Conservation (phyloP, 2,329 filamentous ascomycete genomes). For the Delphinella strobiligena region DNA sequence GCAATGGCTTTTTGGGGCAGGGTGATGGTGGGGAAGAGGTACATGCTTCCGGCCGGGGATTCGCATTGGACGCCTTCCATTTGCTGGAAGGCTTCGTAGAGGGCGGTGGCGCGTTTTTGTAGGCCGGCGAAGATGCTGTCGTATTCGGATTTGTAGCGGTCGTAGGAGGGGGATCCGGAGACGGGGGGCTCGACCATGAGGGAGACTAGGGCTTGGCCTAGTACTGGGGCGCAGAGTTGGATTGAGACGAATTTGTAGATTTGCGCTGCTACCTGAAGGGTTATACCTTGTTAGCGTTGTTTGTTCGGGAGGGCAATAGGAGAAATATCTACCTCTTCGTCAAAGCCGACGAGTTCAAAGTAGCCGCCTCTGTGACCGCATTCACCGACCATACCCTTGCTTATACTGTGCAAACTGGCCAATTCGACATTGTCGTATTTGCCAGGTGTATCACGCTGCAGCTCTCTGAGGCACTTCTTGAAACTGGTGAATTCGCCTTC, state of each 20-base stretch:
- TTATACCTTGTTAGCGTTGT: conserved; percentile 15
- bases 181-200: conserved; percentile 94
- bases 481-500: conserved; percentile 88
- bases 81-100: conserved; percentile 79
- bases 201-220: conserved; percentile 93
- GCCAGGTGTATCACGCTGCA: conserved; percentile 60
- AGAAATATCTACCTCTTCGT: conserved; percentile 32
- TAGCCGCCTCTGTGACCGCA: conserved; percentile 96
- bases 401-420: conserved; percentile 82
- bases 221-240: conserved; percentile 87
- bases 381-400: conserved; percentile 98
- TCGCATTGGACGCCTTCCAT: conserved; percentile 96
- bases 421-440: conserved; percentile 80
- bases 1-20: conserved; percentile 64
- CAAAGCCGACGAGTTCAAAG: conserved; percentile 90
- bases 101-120: conserved; percentile 64
- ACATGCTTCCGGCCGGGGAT: conserved; percentile 90
- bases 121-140: conserved; percentile 68
- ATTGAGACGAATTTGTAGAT: conserved; percentile 99
- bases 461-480: conserved; percentile 71
- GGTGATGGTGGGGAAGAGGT: conserved; percentile 90
- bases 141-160: conserved; percentile 77
- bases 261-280: conserved; percentile 64
- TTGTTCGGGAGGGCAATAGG: too few relatives aligned
- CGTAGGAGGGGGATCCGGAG: conserved; percentile 70